Base-by-base conservation (phyloP, 495 filamentous ascomycete species). In the Aspergillus avenaceus region DNA sequence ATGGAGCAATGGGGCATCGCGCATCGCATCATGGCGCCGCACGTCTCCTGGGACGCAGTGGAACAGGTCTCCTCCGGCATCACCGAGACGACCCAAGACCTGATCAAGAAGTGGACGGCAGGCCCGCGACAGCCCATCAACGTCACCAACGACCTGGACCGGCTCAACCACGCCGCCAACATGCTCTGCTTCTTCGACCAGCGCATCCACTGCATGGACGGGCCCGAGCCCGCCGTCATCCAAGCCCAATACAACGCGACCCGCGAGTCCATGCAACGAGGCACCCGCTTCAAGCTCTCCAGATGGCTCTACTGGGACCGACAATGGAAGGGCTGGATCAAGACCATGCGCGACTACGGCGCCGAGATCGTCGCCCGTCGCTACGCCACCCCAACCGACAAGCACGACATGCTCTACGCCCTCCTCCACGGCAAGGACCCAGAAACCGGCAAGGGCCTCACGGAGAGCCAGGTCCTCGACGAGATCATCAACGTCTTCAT, bases 121-220 rank as follows among this genome's bases (percentile, higher is more conserved):
- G 79, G 77, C 0, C 54, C 77, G 0, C 57, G 66, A n/a, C 60
- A 81, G 32, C 68, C 72, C 19, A 83, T 91, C 45, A 67, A 74
- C 38, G 77, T 80, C 2, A 75, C 81, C 0, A 81, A 84, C n/a
- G 85, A 90, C 57, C 80, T 91, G 45, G 88, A 88, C 16, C 76
- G 84, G 12, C 65, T 88, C 23, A 82, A 86, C 41, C 69, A 91
- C 18, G 84, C 87, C 34, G 84, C 86, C 1, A 81, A 87, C 21
- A 84, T 84, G 43, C 73, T 87, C 18, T 87, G 82, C 61, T 77
- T 78, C 56, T 78, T 74, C 55, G 65, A 71, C 45, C 61, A 73
- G 52, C 64, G 66, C 11, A 34, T 70, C n/a, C 51, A 70, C 28
- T 54, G 51, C 24, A 42, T 71, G 18, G 52, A 66, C 0, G 68